Evolutionary conservation across 345 rosid species (phyloP), one percentile per base, ranked within the genome.

Genomic region (Linum lewisii): DNA sequence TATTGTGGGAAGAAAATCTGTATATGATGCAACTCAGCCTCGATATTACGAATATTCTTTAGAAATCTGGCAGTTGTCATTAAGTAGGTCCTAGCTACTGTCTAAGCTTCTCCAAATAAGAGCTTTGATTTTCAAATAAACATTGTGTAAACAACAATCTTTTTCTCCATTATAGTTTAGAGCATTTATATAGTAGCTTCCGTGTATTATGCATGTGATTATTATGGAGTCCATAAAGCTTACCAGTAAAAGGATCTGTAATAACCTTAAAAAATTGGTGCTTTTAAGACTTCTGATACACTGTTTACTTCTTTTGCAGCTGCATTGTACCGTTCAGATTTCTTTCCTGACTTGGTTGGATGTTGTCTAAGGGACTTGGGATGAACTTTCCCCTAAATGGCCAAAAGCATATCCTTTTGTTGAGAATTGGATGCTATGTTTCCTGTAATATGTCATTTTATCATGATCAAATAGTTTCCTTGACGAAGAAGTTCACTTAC

Each of bases 261-360:
- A 42, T 42, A 29, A 29, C 34, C 13, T 42, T 42, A 42, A 42
- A 11, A 42, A 11, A 11, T 6, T 11, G 18, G 47, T 42, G 13
- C 16, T 16, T 42, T 42, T 42, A 11, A 11, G 47, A 16, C 47
- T 42, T 42, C 47, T 42, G 47, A 42, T 11, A 42, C 47, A 42
- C 47, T 11, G 47, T 42, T 14, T 16, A 53, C 64, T 54, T 66
- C 18, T 57, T 68, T 59, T 81, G 77, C 82, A 90, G 99, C 87
- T 75, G 78, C 76, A 51, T 90, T 94, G 61, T 84, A 94, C 68
- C 87, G 97, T 60, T 94, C 97, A 59, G 96, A 94, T 79, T 94
- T 94, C 77, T 94, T 94, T 69, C 99, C 99, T 72, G 99, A 66
- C 95, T 94, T 42, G 97, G 99, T 50, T 94, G 97, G 99, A 90